These are phyloP conservation scores for Vinca minor DNA, from an alignment of 257 asterid species.

Conservation along the genomic window DNA sequence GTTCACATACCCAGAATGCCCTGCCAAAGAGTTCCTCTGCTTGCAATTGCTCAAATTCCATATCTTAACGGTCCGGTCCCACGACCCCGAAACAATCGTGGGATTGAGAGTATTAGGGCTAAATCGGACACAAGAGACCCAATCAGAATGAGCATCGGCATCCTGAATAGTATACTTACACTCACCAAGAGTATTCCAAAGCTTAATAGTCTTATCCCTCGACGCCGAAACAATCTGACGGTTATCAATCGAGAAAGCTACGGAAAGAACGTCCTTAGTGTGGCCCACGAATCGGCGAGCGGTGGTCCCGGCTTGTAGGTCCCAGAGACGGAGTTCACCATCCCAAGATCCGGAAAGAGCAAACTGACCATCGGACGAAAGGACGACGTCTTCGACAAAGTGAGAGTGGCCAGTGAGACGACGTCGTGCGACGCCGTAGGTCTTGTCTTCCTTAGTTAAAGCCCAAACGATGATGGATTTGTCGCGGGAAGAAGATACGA, in stretches of 20 bases:
- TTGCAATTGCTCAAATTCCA: conserved; percentile 67
- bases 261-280: conserved; percentile 81
- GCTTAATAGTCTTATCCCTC: conserved; percentile 59
- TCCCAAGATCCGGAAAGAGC: conserved; percentile 98
- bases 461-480: conserved; percentile 64
- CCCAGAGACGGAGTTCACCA: conserved; percentile 92
- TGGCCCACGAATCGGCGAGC: conserved; percentile 94
- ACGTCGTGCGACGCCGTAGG: conserved; percentile 64
- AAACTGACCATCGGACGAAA: conserved; percentile 86
- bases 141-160: conserved; percentile 50
- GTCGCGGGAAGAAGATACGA: conserved; percentile 79
- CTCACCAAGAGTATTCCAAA: conserved; percentile 61
- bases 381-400: conserved; percentile 83
- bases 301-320: conserved; percentile 58
- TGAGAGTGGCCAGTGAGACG: conserved; percentile 82
- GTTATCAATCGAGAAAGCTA: conserved; percentile 78
- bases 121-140: conserved; percentile 73
- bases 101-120: conserved; percentile 52
- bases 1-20: conserved; percentile 63
- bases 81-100: conserved; percentile 62
- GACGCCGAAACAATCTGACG: conserved; percentile 91
- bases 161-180: conserved; percentile 66
- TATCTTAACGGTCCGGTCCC: conserved; percentile 65
- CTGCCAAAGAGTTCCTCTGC: conserved; percentile 42
- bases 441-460: conserved; percentile 47